Conservation (phyloP, 306 rosid species). For the Cicer pinnatifidum region DNA sequence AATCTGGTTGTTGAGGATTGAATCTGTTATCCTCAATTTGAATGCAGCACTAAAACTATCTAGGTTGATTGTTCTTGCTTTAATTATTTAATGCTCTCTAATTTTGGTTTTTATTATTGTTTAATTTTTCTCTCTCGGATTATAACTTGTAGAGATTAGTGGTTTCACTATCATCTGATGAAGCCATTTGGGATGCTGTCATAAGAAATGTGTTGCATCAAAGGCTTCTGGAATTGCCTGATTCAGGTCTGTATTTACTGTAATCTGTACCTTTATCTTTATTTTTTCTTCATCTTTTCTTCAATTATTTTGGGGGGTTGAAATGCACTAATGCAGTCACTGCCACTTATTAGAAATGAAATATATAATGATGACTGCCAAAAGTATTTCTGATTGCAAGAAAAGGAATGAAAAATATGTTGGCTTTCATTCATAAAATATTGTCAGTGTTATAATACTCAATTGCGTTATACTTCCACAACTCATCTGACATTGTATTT, state of each 20-base stretch:
- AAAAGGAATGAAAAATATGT: no score
- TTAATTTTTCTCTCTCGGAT: slow-evolving; percentile 28
- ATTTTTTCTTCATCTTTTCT: no score
- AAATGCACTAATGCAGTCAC: no score
- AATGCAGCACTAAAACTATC: not conserved
- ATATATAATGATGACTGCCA: no score
- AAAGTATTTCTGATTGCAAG: no score
- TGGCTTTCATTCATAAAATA: not conserved
- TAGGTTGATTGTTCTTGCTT: not conserved
- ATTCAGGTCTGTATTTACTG: slow-evolving; percentile 51
- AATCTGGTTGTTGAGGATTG: no score
- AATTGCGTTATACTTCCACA: not conserved
- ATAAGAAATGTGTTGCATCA: slow-evolving; percentile 53
- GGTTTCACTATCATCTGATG: slow-evolving; percentile 68
- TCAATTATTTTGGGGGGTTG: no score
- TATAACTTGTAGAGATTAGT: slow-evolving; percentile 64
- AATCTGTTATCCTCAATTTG: not conserved
- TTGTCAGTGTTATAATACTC: not conserved
- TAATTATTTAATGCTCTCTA: not conserved
- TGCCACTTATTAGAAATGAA: not conserved
- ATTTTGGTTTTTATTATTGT: not conserved
- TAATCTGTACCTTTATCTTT: no score
- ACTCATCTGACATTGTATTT: not conserved
- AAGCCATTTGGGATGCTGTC: slow-evolving; percentile 70
- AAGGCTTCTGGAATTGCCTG: slow-evolving; percentile 50